A percentile compares a stretch with the other conserved stretches of the same genome.
Conservation (phyloP, 2,329 filamentous ascomycete genomes). For the Colletotrichum shisoi region DNA sequence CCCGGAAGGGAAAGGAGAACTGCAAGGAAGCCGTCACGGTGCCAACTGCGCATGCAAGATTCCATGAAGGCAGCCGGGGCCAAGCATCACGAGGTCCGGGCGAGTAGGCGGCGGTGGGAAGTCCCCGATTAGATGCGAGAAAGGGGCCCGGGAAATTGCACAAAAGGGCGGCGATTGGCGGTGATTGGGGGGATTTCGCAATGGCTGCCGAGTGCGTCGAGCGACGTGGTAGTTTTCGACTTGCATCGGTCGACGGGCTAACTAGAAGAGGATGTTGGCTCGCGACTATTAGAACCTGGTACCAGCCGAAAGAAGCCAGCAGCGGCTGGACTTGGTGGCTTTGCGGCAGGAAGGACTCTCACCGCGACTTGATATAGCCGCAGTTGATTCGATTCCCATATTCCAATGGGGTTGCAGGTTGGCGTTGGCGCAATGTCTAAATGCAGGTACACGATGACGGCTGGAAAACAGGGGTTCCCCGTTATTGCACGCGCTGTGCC, state of each 20-base stretch:
- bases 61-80: conserved; percentile 12
- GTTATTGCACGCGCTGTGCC: background rate
- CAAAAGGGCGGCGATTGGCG: conserved; percentile 27
- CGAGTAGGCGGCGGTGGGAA: conserved; percentile 15
- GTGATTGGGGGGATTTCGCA: conserved; percentile 34
- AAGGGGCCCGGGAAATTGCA: conserved; percentile 37
- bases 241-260: conserved; percentile 26
- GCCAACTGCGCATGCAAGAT: conserved; percentile 5
- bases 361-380: conserved; percentile 3
- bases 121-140: conserved; percentile 18
- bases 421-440: conserved; percentile 15
- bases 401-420: background rate
- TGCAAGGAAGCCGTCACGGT: conserved; percentile 14
- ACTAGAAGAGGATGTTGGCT: conserved; percentile 16
- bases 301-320: background rate
- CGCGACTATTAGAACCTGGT: conserved; percentile 9
- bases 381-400: background rate
- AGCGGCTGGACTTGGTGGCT: conserved; percentile 8
- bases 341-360: background rate
- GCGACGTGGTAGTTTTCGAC: conserved; percentile 11
- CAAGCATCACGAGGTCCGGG: conserved; percentile 29
- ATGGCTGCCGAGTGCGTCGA: conserved; percentile 24
- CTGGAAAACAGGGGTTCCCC: conserved; percentile 2
- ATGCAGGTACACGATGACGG: conserved; percentile 17
- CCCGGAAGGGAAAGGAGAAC: conserved; percentile 20